Conservation (phyloP, 257 asterid genomes). For the Przewalskia tangutica region DNA sequence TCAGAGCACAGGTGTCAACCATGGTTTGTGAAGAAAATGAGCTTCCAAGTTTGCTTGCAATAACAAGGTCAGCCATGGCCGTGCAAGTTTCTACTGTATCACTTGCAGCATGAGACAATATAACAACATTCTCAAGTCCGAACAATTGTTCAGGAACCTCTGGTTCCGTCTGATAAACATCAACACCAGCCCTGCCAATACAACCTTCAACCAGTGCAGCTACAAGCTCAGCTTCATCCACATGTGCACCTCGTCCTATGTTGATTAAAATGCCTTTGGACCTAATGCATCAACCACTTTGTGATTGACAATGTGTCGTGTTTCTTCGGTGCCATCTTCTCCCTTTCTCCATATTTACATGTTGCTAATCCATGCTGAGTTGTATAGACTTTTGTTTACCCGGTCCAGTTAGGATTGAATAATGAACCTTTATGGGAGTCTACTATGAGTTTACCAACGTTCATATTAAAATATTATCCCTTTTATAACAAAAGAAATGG, state of each 20-base stretch:
- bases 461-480: neutral
- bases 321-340: constrained; percentile 20
- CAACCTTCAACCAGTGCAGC: constrained; percentile 61
- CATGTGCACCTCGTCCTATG: constrained; percentile 57
- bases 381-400: neutral
- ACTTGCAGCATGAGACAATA: constrained; percentile 62
- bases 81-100: constrained; percentile 50
- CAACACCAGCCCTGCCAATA: constrained; percentile 83
- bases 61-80: constrained; percentile 71
- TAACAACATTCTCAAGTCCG: constrained; percentile 47
- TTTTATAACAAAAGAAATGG: neutral
- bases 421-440: neutral
- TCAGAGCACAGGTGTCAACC: constrained; percentile 58
- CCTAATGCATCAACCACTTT: constrained; percentile 64
- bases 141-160: constrained; percentile 42
- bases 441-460: neutral
- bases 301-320: constrained; percentile 43
- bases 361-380: neutral
- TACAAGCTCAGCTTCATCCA: constrained; percentile 59
- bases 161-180: constrained; percentile 72
- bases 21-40: constrained; percentile 50
- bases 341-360: neutral
- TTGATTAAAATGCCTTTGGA: constrained; percentile 53
- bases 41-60: constrained; percentile 63
- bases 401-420: neutral